phyloP scores from a whole-genome alignment of 257 asterid species.

The Capsicum rhomboideum region DNA sequence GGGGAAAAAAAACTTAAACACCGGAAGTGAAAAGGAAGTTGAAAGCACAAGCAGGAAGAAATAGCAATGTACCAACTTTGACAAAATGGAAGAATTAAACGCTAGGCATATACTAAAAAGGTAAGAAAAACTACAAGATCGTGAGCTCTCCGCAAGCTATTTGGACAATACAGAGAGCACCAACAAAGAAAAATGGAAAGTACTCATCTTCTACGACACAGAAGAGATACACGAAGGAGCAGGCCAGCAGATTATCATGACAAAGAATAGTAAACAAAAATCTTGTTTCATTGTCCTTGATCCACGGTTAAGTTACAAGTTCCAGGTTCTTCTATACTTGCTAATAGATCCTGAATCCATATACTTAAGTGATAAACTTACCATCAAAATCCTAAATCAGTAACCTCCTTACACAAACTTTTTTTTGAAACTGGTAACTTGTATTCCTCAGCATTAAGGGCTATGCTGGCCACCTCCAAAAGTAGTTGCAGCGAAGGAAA shows the following conservation, averaged over 20 bases:
- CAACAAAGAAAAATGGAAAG: neutral
- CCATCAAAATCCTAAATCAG: neutral
- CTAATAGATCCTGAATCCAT: neutral
- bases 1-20: neutral
- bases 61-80: neutral
- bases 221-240: neutral
- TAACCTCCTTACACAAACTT: neutral
- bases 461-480: too few species aligned
- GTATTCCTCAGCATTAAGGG: too few species aligned
- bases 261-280: neutral
- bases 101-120: neutral
- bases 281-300: neutral
- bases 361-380: neutral
- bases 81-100: neutral
- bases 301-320: neutral
- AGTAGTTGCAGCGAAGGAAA: too few species aligned
- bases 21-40: neutral
- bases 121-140: neutral
- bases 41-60: neutral
- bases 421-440: too few species aligned
- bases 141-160: neutral
- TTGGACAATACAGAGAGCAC: neutral
- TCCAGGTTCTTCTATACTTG: neutral
- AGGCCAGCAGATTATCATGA: neutral
- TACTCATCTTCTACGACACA: neutral